phyloP scores from a whole-genome alignment of 192 early-diverging fungal species.

The Coemansia sp. region DNA sequence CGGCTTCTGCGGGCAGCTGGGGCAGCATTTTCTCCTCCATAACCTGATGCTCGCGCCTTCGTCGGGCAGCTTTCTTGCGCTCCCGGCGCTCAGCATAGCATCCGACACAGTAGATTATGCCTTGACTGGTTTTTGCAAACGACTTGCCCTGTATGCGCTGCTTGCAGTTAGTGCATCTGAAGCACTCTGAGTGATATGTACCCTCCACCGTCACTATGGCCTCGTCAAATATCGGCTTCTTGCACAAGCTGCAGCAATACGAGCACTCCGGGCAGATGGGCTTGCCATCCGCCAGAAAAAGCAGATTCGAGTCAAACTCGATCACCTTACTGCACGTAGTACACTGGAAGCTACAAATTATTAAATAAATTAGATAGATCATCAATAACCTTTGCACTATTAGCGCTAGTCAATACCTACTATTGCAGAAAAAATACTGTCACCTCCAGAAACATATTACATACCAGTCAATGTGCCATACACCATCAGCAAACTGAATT shows the following conservation, averaged over 20 bases:
- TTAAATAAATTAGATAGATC: neutral
- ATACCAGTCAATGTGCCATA: constrained; percentile 83
- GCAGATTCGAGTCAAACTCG: constrained; percentile 72
- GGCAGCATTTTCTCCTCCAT: constrained; percentile 53
- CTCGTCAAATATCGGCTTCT: constrained; percentile 72
- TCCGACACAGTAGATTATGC: constrained; percentile 68
- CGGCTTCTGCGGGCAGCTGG: constrained; percentile 40
- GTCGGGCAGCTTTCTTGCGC: constrained; percentile 62
- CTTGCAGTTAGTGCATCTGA: constrained; percentile 71
- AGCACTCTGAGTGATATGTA: constrained; percentile 79
- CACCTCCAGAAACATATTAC: neutral
- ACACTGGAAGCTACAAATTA: constrained; percentile 63
- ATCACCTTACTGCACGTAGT: constrained; percentile 71
- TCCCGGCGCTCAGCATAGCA: constrained; percentile 70
- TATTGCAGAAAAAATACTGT: constrained; percentile 3
- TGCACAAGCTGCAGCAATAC: constrained; percentile 73
- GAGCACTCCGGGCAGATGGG: constrained; percentile 84
- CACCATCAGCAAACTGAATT: constrained; percentile 75
- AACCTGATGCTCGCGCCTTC: constrained; percentile 49
- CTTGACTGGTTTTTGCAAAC: constrained; percentile 80
- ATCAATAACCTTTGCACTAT: neutral
- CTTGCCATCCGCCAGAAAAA: constrained; percentile 74
- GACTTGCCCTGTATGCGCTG: constrained; percentile 73
- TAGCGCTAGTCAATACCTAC: neutral
- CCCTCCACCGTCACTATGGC: constrained; percentile 83